These are phyloP conservation scores for Penicillium corylophilum DNA, from an alignment of 2,329 filamentous ascomycete species.

Conservation along the genomic window DNA sequence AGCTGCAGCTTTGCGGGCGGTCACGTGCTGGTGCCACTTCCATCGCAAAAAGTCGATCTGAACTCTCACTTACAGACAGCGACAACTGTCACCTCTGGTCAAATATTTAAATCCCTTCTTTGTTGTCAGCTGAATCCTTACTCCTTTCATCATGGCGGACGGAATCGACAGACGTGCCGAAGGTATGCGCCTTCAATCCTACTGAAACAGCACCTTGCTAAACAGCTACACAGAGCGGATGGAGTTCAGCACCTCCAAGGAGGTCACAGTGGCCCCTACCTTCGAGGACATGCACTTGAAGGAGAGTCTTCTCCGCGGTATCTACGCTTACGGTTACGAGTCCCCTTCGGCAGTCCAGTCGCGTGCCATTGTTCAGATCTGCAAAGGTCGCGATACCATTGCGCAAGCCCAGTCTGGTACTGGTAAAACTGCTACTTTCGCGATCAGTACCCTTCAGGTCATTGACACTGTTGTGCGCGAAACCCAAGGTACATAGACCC, in stretches of 20 bases:
- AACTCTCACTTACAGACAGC: conserved; percentile 3
- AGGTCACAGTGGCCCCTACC: conserved; percentile 88
- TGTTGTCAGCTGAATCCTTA: conserved; percentile 10
- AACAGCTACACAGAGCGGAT: conserved; percentile 66
- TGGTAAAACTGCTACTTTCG: conserved; percentile 95
- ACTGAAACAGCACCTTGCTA: conserved; percentile 20
- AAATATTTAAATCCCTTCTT: conserved; percentile 11
- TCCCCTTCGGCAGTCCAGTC: conserved; percentile 97
- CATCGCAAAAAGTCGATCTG: conserved; percentile 25
- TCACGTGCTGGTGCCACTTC: conserved; percentile 22
- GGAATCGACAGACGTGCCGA: conserved; percentile 89
- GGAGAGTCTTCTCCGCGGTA: conserved; percentile 92
- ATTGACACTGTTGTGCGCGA: conserved; percentile 92
- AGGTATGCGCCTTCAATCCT: conserved; percentile 36
- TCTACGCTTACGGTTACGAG: conserved; percentile 98
- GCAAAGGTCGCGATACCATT: conserved; percentile 98
- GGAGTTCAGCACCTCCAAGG: conserved; percentile 97
- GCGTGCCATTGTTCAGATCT: conserved; percentile 96
- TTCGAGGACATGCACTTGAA: conserved; percentile 97
- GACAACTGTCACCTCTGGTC: conserved; percentile 5
- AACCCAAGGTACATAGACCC: conserved; percentile 62
- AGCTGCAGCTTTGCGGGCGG: conserved; percentile 21
- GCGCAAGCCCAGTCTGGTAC: conserved; percentile 97
- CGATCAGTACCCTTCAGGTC: conserved; percentile 92
- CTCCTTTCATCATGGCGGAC: conserved; percentile 73